phyloP scores from a whole-genome alignment of 768 basidiomycete species.

The Fomitopsis serialis region DNA sequence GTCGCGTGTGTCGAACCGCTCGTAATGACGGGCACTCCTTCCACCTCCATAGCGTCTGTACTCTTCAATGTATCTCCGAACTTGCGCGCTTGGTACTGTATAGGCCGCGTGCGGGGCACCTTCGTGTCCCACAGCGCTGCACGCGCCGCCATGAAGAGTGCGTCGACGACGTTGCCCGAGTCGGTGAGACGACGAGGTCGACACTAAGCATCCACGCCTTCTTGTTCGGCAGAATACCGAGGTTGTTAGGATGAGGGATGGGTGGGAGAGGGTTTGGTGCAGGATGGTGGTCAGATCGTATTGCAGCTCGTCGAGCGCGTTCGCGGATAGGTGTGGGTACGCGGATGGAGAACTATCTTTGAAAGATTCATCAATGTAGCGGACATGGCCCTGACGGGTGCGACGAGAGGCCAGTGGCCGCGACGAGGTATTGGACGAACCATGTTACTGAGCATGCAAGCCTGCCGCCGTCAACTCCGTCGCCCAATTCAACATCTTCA shows the following conservation, averaged over 20 bases:
- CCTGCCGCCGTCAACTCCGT: conserved; percentile 51
- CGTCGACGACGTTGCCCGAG: conserved; percentile 71
- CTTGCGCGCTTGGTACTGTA: conserved; percentile 58
- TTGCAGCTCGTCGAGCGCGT: conserved; percentile 70
- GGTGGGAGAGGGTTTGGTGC: conserved; percentile 59
- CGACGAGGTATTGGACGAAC: conserved; percentile 39
- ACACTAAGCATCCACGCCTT: conserved; percentile 76
- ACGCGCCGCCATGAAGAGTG: conserved; percentile 71
- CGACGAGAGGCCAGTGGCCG: not conserved
- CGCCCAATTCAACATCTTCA: conserved; percentile 43
- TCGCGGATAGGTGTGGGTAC: conserved; percentile 61
- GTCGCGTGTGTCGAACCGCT: conserved; percentile 57
- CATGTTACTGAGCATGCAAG: conserved; percentile 70
- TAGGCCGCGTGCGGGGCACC: conserved; percentile 65
- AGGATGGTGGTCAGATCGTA: conserved; percentile 64
- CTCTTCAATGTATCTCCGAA: conserved; percentile 14
- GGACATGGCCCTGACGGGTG: not conserved
- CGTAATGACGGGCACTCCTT: conserved; percentile 6
- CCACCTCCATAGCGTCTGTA: conserved; percentile 49
- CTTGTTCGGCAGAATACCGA: conserved; percentile 40
- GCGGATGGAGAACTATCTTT: conserved; percentile 73
- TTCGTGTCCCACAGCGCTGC: conserved; percentile 80
- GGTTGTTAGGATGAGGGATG: conserved; percentile 63
- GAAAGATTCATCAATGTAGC: conserved; percentile 18
- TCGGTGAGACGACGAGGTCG: conserved; percentile 72